Base-by-base conservation (phyloP, 768 basidiomycete species). In the Lactarius pseudohatsudake region DNA sequence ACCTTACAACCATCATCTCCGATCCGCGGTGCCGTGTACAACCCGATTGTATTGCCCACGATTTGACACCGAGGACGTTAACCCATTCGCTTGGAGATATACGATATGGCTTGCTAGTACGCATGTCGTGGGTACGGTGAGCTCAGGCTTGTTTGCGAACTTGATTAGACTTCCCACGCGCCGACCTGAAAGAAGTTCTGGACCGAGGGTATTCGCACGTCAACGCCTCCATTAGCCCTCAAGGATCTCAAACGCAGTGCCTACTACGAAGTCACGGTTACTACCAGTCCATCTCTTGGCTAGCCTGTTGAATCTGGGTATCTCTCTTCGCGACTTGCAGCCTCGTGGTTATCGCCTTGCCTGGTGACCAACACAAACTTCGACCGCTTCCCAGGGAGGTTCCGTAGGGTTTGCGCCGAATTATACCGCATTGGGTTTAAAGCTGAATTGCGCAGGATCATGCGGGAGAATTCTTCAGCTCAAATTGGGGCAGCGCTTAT, bases 351-450 rank as follows among this genome's bases (percentile, higher is more conserved):
- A 28, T 53, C 50, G 50, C 50, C 47, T 22, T 50, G 11, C 22
- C 50, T 26, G 30, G 30, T 56, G 55, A 56, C 20, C 55, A 56
- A 56, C 8, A n/a, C 18, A n/a, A 32, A 18, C 28, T 56, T 30
- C 22, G 30, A 30, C 28, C 2, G 32, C 20, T 56, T 56, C 30
- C 18, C 55, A 34, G 30, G 30, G 30, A 56, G 30, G 11, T 18
- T 32, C 16, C n/a, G 18, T n/a, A 32, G 5, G 22, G n/a, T 56
- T 40, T n/a, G 36, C n/a, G 28, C 30, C n/a, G 38, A 58, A 47
- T 43, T 59, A 57, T 50, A 66, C 65, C 32, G 30, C 38, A 53
- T 66, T 38, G 38, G 56, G 65, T 22, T 32, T 55, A 34, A 62
- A 50, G 60, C 41, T 47, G 28, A 61, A 61, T 15, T 11, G 34